Conservation (phyloP, 768 basidiomycete species). For the Fomitopsis serialis region DNA sequence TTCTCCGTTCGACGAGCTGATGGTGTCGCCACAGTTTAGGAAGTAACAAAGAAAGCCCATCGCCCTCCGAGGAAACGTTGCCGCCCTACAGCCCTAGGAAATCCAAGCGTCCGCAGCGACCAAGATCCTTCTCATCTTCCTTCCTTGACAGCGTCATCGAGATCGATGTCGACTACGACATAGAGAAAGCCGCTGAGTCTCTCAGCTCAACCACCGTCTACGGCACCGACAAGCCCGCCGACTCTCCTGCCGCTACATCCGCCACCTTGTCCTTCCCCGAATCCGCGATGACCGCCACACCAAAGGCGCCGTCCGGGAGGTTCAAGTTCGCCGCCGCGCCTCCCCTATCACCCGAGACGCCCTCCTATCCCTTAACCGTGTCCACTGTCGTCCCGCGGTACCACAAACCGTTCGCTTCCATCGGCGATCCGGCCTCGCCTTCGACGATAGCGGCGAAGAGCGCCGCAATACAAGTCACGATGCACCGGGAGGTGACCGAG, state of each 20-base stretch:
- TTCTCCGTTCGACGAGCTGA: too few species aligned
- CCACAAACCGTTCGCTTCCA: slow-evolving; percentile 13
- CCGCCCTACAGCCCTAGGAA: slow-evolving; percentile 1
- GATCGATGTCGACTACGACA: slow-evolving; percentile 10
- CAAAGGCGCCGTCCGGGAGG: background rate
- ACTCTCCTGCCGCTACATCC: background rate
- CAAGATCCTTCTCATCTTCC: slow-evolving; percentile 1
- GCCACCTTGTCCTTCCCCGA: background rate
- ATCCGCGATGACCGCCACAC: background rate
- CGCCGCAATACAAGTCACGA: background rate
- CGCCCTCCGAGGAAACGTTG: background rate
- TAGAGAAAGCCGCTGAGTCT: slow-evolving; percentile 4
- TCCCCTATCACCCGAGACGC: background rate
- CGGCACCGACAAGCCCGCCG: background rate
- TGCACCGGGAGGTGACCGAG: background rate
- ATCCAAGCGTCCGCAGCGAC: background rate
- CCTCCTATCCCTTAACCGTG: background rate
- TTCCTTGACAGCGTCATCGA: background rate
- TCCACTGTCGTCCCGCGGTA: slow-evolving; percentile 1
- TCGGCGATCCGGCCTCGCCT: background rate
- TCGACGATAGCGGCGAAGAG: background rate
- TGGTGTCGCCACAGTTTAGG: too few species aligned
- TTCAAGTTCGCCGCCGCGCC: background rate
- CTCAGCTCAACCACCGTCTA: too few species aligned
- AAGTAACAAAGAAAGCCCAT: background rate